A percentile compares a stretch with the other conserved stretches of the same genome.
These are phyloP conservation scores for Metschnikowia gelsemii DNA, from an alignment of 805 yeast species.

Conservation along the genomic window DNA sequence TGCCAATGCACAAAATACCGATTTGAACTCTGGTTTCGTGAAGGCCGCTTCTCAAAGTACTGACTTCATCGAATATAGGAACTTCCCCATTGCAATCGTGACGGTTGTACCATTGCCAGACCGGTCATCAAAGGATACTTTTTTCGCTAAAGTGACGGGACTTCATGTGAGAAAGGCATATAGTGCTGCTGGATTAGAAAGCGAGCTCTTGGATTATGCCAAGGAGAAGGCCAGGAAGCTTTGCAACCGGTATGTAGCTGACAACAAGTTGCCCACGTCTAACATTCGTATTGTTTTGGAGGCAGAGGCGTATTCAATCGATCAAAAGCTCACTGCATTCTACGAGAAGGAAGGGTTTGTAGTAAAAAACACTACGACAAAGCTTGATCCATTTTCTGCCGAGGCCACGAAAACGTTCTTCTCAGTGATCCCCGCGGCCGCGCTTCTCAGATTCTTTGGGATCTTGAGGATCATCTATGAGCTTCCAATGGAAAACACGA, in stretches of 20 bases:
- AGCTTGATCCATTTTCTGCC: conserved; percentile 30
- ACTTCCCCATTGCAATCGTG: conserved; percentile 67
- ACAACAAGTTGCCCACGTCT: conserved; percentile 23
- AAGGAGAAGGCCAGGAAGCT: conserved; percentile 45
- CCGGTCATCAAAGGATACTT: conserved; percentile 37
- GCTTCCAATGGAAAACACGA: conserved; percentile 16
- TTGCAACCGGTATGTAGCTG: conserved; percentile 28
- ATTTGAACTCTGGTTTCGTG: conserved; percentile 28
- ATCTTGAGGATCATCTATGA: conserved; percentile 31
- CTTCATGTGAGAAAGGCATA: conserved; percentile 69
- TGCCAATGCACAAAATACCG: conserved; percentile 31
- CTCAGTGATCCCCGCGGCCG: conserved; percentile 7
- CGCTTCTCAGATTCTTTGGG: conserved; percentile 25
- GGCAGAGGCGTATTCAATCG: conserved; percentile 54
- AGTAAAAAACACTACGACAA: conserved; percentile 27
- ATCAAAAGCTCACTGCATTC: conserved; percentile 36
- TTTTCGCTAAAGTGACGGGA: conserved; percentile 54
- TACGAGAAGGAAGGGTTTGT: conserved; percentile 46
- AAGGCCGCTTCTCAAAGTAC: conserved; percentile 45
- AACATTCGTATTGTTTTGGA: conserved; percentile 38
- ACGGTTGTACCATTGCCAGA: conserved; percentile 45
- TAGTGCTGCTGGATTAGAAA: conserved; percentile 58
- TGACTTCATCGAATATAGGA: conserved; percentile 58
- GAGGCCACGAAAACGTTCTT: conserved; percentile 15
- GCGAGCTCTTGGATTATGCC: conserved; percentile 64